phyloP scores from a whole-genome alignment of 345 rosid genomes.

The Acer campestre region DNA sequence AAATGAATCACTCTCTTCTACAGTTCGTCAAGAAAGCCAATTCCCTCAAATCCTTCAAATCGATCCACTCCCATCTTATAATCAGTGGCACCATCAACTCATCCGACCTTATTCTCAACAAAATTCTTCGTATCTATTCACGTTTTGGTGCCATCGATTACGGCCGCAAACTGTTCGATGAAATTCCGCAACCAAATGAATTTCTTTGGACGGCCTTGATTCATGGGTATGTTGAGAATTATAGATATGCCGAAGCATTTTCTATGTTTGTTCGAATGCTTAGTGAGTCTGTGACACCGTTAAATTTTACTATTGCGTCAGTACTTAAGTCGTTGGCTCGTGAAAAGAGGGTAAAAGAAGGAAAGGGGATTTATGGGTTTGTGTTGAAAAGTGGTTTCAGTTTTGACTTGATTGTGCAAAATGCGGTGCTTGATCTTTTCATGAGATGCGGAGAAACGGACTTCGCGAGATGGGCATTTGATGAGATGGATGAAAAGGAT shows the following conservation, averaged over 20 bases:
- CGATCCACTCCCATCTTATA: conserved; percentile 22
- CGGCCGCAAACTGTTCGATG: conserved; percentile 34
- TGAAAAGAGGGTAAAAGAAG: conserved; percentile 22
- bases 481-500: conserved; percentile 38
- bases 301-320: conserved; percentile 30
- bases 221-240: conserved; percentile 30
- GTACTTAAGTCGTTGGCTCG: conserved; percentile 29
- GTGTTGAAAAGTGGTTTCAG: conserved; percentile 30
- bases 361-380: conserved; percentile 23
- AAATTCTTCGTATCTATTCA: conserved; percentile 13
- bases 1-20: conserved; percentile 21
- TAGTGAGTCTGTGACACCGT: conserved; percentile 15
- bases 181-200: conserved; percentile 36
- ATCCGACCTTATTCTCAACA: conserved; percentile 27
- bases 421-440: conserved; percentile 30
- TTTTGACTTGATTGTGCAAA: conserved; percentile 28
- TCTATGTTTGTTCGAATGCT: conserved; percentile 19
- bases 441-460: conserved; percentile 35
- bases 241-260: conserved; percentile 16
- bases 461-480: conserved; percentile 25
- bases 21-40: conserved; percentile 14
- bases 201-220: conserved; percentile 37
- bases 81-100: conserved; percentile 1
- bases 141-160: conserved; percentile 16
- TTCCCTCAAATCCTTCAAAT: conserved; percentile 21